Conservation (phyloP, 306 rosid species). For the Quercus parvula region DNA sequence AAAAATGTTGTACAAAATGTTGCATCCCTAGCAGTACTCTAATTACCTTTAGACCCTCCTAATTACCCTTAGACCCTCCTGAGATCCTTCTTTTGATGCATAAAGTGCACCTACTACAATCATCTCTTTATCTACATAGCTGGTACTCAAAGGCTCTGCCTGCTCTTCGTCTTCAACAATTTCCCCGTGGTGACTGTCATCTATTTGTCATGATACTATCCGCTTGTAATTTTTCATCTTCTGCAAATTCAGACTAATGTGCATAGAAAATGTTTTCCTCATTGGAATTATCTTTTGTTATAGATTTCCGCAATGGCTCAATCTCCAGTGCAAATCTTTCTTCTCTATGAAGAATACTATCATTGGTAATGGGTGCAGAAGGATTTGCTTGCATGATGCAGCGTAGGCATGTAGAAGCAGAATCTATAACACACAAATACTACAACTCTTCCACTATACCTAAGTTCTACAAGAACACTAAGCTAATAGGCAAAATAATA, state of each 20-base stretch:
- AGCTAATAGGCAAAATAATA: too few species aligned
- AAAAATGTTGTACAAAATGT: too few species aligned
- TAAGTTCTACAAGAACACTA: too few species aligned
- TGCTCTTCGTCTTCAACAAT: conserved; percentile 16
- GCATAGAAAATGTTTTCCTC: conserved; percentile 7
- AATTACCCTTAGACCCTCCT: conserved; percentile 3
- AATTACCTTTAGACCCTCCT: conserved; percentile 3
- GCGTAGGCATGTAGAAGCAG: too few species aligned
- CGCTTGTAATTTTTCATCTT: conserved; percentile 11
- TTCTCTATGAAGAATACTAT: neutral
- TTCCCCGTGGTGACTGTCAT: conserved; percentile 5
- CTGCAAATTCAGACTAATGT: neutral
- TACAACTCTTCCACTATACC: too few species aligned
- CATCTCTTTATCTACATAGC: conserved; percentile 7
- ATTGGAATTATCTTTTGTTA: conserved; percentile 2
- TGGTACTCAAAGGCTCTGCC: conserved; percentile 7
- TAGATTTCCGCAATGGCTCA: conserved; percentile 16
- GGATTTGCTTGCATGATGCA: neutral
- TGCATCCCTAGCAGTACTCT: too few species aligned
- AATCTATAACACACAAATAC: too few species aligned
- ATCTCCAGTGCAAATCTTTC: conserved; percentile 1
- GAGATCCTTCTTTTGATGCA: conserved; percentile 12
- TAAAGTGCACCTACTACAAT: conserved; percentile 1
- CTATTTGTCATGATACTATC: conserved; percentile 10
- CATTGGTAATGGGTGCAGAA: conserved; percentile 6